Evolutionary conservation across 306 rosid genomes (phyloP).

Genomic region (Phaseolus lunatus): DNA sequence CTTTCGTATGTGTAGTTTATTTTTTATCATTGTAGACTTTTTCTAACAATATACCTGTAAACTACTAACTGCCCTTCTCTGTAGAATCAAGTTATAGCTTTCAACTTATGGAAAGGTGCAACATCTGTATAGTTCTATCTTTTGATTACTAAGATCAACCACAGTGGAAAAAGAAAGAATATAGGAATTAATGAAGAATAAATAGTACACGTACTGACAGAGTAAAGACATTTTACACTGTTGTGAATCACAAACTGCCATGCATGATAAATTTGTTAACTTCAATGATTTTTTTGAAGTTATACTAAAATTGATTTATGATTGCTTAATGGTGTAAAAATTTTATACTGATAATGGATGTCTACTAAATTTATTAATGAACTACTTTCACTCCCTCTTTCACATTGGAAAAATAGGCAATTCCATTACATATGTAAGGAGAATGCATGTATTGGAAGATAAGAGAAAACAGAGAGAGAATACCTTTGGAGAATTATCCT

Average conservation of each 20-base stretch:
- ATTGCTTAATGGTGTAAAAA: too few relatives aligned
- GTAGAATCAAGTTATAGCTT: background rate
- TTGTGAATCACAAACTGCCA: too few relatives aligned
- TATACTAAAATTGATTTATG: too few relatives aligned
- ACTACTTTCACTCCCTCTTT: background rate
- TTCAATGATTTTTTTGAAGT: too few relatives aligned
- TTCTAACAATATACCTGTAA: background rate
- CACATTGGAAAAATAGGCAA: too few relatives aligned
- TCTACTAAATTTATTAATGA: background rate
- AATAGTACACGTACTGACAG: background rate
- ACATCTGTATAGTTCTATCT: background rate
- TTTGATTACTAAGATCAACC: background rate
- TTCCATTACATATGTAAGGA: background rate
- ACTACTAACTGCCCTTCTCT: background rate
- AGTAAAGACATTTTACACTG: too few relatives aligned
- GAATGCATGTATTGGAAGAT: background rate
- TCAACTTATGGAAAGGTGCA: background rate
- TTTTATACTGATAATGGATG: too few relatives aligned
- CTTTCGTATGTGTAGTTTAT: background rate
- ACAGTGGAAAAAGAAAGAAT: background rate
- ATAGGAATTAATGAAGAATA: background rate
- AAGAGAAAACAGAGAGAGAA: background rate
- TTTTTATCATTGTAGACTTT: background rate
- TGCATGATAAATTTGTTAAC: too few relatives aligned
- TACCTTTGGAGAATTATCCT: slow-evolving; percentile 97